Evolutionary conservation across 768 basidiomycete species (phyloP).

Genomic region (Tephrocybe sp.): DNA sequence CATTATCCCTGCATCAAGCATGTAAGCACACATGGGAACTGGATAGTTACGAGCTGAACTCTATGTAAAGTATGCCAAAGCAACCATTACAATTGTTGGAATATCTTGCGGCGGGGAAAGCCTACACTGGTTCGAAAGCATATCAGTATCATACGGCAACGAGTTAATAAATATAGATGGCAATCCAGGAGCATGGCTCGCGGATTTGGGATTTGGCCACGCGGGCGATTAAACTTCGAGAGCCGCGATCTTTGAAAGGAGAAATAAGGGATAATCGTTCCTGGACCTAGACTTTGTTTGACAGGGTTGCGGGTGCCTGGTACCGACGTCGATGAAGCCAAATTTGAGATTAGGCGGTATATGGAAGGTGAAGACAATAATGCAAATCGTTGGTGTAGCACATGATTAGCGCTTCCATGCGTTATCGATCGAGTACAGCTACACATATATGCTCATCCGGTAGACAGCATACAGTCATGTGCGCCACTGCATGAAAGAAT

Average conservation of each 20-base stretch:
- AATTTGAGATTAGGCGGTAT: background rate
- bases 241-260: conserved; percentile 7
- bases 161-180: conserved; percentile 4
- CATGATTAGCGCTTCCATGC: background rate
- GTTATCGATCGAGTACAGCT: conserved; percentile 1
- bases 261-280: background rate
- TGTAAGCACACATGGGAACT: too few relatives aligned
- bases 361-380: background rate
- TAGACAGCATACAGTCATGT: background rate
- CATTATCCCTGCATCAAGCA: too few relatives aligned
- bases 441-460: background rate
- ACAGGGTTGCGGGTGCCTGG: conserved; percentile 9
- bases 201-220: background rate
- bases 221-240: conserved; percentile 3
- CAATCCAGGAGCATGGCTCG: conserved; percentile 6
- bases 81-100: too few relatives aligned
- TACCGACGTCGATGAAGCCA: conserved; percentile 8
- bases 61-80: too few relatives aligned
- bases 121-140: background rate
- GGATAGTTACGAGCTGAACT: too few relatives aligned
- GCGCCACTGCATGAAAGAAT: conserved; percentile 1
- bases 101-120: background rate
- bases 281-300: conserved; percentile 5
- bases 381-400: background rate
- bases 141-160: background rate